Conservation (phyloP, 108 stramenopile genomes). For the Conticribra weissflogii region DNA sequence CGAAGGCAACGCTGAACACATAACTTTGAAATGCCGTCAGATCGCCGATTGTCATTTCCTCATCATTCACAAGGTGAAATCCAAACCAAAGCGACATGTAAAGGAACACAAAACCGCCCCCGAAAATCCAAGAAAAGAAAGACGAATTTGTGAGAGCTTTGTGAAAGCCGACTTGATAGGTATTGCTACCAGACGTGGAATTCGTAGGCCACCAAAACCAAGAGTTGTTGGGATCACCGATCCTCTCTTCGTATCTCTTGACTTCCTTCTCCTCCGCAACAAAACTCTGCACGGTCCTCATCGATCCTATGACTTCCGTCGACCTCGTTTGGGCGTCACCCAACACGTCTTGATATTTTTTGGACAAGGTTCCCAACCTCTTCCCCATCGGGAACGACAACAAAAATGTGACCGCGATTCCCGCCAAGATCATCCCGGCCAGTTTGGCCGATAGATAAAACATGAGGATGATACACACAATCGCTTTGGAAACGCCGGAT, state of each 20-base stretch:
- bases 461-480: slow-evolving; percentile 62
- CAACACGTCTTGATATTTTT: slow-evolving; percentile 70
- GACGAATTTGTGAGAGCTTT: slow-evolving; percentile 54
- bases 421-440: slow-evolving; percentile 63
- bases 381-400: slow-evolving; percentile 57
- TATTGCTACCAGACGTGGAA: slow-evolving; percentile 15
- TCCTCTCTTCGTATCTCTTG: slow-evolving; percentile 49
- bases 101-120: slow-evolving; percentile 52
- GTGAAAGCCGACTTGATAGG: slow-evolving; percentile 65
- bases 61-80: slow-evolving; percentile 68
- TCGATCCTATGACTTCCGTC: slow-evolving; percentile 70
- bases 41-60: slow-evolving; percentile 60
- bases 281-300: slow-evolving; percentile 85
- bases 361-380: slow-evolving; percentile 56
- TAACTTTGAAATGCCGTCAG: slow-evolving; percentile 82
- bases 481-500: slow-evolving; percentile 48
- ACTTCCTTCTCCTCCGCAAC: slow-evolving; percentile 68
- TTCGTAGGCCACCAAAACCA: slow-evolving; percentile 54
- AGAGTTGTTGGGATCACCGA: slow-evolving; percentile 60
- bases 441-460: slow-evolving; percentile 68
- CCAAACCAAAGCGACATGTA: slow-evolving; percentile 76
- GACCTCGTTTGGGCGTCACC: slow-evolving; percentile 68
- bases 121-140: slow-evolving; percentile 62
- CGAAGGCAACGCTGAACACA: slow-evolving; percentile 62
- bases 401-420: slow-evolving; percentile 55